Evolutionary conservation across 768 basidiomycete species (phyloP).

Genomic region (Galerina sulciceps): DNA sequence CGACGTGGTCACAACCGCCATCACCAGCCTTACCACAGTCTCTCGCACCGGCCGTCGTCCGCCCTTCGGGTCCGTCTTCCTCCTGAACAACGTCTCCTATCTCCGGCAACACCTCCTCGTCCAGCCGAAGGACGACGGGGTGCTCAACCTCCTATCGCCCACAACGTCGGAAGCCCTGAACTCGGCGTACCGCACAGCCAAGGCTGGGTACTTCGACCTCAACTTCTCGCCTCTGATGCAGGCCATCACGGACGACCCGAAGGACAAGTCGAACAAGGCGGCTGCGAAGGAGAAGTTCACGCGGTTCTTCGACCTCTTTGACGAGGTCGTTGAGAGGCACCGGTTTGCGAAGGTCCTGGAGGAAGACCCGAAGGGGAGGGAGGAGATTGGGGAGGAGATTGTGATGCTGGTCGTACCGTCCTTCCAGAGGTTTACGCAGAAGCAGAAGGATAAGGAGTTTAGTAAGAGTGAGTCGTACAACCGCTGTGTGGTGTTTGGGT

Average conservation of each 20-base stretch:
- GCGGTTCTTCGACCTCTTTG: conserved; percentile 78
- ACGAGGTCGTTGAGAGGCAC: conserved; percentile 81
- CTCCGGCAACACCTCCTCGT: conserved; percentile 63
- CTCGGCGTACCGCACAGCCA: conserved; percentile 78
- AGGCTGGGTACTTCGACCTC: conserved; percentile 82
- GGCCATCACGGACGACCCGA: conserved; percentile 64
- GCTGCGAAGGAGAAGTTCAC: conserved; percentile 84
- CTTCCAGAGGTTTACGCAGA: conserved; percentile 74
- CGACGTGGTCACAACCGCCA: conserved; percentile 72
- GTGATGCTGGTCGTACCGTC: conserved; percentile 78
- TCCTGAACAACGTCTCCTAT: conserved; percentile 81
- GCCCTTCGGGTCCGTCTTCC: conserved; percentile 73
- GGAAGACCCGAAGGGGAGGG: conserved; percentile 66
- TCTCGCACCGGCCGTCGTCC: conserved; percentile 63
- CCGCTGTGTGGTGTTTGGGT: neutral
- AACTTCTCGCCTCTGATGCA: conserved; percentile 84
- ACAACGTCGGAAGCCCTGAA: conserved; percentile 65
- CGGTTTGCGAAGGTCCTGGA: conserved; percentile 68
- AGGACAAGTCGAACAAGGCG: conserved; percentile 57
- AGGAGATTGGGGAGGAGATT: conserved; percentile 70
- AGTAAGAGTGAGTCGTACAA: conserved; percentile 67
- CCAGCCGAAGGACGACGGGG: conserved; percentile 48
- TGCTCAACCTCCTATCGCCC: conserved; percentile 59
- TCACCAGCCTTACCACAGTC: conserved; percentile 65
- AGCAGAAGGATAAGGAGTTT: conserved; percentile 80